These are phyloP conservation scores for Gastrolobium bilobum DNA, from an alignment of 306 rosid species.

Conservation along the genomic window DNA sequence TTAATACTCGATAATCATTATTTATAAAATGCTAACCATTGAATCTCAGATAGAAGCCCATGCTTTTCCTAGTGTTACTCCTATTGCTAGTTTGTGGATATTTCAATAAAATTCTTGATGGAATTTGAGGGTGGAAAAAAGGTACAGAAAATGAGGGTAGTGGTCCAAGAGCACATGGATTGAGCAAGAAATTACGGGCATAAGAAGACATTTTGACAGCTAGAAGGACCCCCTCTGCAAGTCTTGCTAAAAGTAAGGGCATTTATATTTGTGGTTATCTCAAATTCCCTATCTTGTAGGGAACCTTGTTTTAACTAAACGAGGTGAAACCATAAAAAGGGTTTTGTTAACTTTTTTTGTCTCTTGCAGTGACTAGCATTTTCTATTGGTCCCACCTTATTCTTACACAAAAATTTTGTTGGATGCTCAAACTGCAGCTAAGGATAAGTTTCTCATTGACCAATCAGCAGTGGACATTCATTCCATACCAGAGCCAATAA, in stretches of 20 bases:
- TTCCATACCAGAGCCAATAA: neutral
- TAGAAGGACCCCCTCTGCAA: constrained; percentile 49
- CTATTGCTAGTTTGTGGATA: neutral
- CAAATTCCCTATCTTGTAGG: constrained; percentile 55
- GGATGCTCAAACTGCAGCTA: constrained; percentile 24
- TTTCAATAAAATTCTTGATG: neutral
- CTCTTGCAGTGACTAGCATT: neutral
- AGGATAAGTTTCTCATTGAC: constrained; percentile 47
- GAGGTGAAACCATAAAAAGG: neutral
- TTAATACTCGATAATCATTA: neutral
- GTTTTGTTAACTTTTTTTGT: neutral
- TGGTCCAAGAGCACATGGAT: constrained; percentile 53
- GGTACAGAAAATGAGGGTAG: neutral
- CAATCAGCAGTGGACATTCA: constrained; percentile 30
- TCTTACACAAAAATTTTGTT: constrained; percentile 10
- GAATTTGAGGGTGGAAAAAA: neutral
- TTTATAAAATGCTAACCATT: neutral
- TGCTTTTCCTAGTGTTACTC: neutral
- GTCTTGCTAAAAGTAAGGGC: constrained; percentile 11
- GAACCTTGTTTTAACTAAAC: constrained; percentile 37
- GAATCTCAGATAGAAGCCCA: neutral
- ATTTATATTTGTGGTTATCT: constrained; percentile 51
- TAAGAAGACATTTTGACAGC: constrained; percentile 58
- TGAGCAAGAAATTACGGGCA: constrained; percentile 27
- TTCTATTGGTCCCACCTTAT: constrained; percentile 10